A percentile compares a stretch with the other conserved stretches of the same genome.
These are phyloP conservation scores for Nicotiana rustica DNA, from an alignment of 305 asterid species.

Conservation along the genomic window DNA sequence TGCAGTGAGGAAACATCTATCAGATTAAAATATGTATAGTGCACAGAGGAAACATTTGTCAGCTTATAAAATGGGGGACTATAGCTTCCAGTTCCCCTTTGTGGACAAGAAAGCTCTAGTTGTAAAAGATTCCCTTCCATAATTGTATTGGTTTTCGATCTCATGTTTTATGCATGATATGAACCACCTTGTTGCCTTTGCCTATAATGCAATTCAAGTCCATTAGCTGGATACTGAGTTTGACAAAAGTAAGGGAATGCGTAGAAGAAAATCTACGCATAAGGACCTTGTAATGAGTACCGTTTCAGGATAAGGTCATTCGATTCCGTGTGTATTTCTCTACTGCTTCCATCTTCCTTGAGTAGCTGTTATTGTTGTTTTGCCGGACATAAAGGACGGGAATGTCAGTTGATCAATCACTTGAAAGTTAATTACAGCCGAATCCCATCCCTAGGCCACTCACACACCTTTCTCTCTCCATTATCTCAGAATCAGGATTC, in stretches of 20 bases:
- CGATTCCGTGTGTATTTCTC: neutral
- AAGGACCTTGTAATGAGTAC: neutral
- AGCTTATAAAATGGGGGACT: neutral
- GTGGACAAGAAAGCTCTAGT: neutral
- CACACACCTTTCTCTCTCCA: neutral
- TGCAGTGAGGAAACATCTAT: conserved; percentile 68
- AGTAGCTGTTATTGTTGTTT: conserved; percentile 1
- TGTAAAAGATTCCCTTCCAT: conserved; percentile 7
- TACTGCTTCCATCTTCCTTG: conserved; percentile 3
- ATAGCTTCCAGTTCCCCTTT: neutral
- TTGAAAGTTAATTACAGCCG: neutral
- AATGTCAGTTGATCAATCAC: neutral
- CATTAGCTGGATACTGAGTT: neutral
- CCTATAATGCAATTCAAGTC: conserved; percentile 7
- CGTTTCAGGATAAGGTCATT: neutral
- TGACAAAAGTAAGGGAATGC: neutral
- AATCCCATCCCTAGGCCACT: neutral
- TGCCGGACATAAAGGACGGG: neutral
- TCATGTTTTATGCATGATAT: neutral
- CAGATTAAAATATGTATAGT: conserved; percentile 8
- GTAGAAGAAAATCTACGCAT: conserved; percentile 1
- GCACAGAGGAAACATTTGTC: neutral
- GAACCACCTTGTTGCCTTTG: neutral
- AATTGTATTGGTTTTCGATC: neutral
- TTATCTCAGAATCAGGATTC: conserved; percentile 13